Evolutionary conservation across 108 stramenopile genomes (phyloP).

Genomic region (Cylindrotheca closterium): DNA sequence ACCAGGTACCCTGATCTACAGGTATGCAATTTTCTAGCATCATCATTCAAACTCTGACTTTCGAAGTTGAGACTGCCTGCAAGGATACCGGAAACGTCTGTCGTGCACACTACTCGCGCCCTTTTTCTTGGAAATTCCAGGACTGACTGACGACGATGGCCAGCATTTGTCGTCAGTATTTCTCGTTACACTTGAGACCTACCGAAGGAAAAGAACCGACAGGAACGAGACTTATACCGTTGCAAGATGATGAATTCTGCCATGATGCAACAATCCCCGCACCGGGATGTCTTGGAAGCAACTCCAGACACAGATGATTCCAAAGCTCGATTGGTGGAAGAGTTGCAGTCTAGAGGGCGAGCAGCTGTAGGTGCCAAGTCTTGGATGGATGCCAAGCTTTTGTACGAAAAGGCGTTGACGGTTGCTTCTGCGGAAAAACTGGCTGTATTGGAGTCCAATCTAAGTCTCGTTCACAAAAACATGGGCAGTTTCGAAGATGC

Average conservation of each 20-base stretch:
- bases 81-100: too few species aligned
- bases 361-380: slow-evolving; percentile 54
- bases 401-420: slow-evolving; percentile 75
- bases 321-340: slow-evolving; percentile 61
- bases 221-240: too few species aligned
- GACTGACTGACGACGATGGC: too few species aligned
- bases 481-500: slow-evolving; percentile 61
- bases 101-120: too few species aligned
- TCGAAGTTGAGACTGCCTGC: too few species aligned
- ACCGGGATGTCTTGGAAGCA: slow-evolving; percentile 62
- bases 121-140: too few species aligned
- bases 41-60: too few species aligned
- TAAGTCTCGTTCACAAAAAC: slow-evolving; percentile 60
- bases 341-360: slow-evolving; percentile 75
- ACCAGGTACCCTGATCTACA: too few species aligned
- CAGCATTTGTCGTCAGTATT: too few species aligned
- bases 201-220: too few species aligned
- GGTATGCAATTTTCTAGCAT: too few species aligned
- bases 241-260: neutral
- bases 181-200: too few species aligned
- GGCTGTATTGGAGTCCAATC: slow-evolving; percentile 65
- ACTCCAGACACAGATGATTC: slow-evolving; percentile 51
- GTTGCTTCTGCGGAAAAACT: slow-evolving; percentile 24
- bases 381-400: slow-evolving; percentile 64
- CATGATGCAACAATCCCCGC: slow-evolving; percentile 42